These are phyloP conservation scores for Fragaria nilgerrensis DNA, from an alignment of 306 rosid genomes.

Conservation along the genomic window DNA sequence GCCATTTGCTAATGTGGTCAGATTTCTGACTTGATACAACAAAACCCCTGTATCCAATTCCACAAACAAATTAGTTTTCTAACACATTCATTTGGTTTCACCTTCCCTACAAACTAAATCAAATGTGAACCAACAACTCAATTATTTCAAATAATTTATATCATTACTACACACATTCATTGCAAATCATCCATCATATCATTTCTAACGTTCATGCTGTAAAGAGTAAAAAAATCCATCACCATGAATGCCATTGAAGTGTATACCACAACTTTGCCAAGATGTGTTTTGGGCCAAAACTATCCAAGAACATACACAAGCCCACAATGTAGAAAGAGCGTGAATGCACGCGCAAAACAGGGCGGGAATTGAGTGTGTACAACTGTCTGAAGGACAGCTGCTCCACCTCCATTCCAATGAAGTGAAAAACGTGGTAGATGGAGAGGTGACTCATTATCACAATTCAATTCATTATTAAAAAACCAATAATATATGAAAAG, in stretches of 20 bases:
- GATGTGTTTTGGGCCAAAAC: background rate
- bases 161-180: background rate
- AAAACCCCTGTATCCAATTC: slow-evolving; percentile 20
- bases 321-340: slow-evolving; percentile 27
- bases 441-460: background rate
- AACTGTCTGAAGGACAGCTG: slow-evolving; percentile 31
- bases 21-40: slow-evolving; percentile 4
- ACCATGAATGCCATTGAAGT: background rate
- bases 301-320: slow-evolving; percentile 1
- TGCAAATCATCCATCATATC: background rate
- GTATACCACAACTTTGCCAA: background rate
- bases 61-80: slow-evolving; percentile 11
- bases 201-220: background rate
- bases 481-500: background rate
- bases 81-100: background rate
- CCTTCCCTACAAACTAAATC: background rate
- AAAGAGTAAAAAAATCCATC: background rate
- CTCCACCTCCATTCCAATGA: slow-evolving; percentile 29
- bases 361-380: slow-evolving; percentile 18
- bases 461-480: background rate
- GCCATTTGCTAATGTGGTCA: slow-evolving; percentile 47
- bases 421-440: slow-evolving; percentile 9
- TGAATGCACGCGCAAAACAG: slow-evolving; percentile 14
- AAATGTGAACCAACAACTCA: background rate
- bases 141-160: background rate